Percentiles rank a stretch among this genome's conserved stretches.
Conservation (phyloP, 169 alveolate species). For the Cryptosporidium bovis region DNA sequence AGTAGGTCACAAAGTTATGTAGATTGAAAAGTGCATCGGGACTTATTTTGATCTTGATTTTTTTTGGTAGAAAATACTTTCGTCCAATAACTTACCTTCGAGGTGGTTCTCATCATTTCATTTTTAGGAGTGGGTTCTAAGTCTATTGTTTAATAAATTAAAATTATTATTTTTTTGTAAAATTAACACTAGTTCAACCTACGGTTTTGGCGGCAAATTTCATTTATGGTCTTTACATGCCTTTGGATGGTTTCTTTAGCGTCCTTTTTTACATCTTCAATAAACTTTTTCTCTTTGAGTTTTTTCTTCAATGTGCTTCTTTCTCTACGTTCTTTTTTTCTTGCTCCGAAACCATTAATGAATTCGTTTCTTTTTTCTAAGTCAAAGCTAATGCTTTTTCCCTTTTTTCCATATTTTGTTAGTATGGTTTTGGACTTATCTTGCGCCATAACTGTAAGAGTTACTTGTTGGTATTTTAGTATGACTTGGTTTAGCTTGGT, state of each 20-base stretch:
- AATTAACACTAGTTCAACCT: background rate
- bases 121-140: too few species aligned
- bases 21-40: background rate
- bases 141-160: background rate
- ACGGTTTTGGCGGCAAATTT: slow-evolving; percentile 9
- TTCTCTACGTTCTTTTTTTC: slow-evolving; percentile 46
- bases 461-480: background rate
- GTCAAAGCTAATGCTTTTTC: slow-evolving; percentile 21
- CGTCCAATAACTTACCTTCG: slow-evolving; percentile 16
- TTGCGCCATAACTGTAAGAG: background rate
- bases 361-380: slow-evolving; percentile 26
- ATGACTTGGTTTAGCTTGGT: background rate
- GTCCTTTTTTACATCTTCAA: slow-evolving; percentile 39
- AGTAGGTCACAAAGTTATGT: too few species aligned
- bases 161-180: background rate
- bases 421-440: slow-evolving; percentile 4
- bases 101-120: background rate
- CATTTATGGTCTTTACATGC: slow-evolving; percentile 18
- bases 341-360: slow-evolving; percentile 32
- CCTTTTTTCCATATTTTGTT: slow-evolving; percentile 48
- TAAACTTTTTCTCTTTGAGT: slow-evolving; percentile 34
- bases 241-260: slow-evolving; percentile 41
- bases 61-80: background rate
- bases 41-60: too few species aligned
- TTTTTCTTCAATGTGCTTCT: slow-evolving; percentile 15